Evolutionary conservation across 2,329 filamentous ascomycete genomes (phyloP).

Genomic region (Diaporthe aspalathi): DNA sequence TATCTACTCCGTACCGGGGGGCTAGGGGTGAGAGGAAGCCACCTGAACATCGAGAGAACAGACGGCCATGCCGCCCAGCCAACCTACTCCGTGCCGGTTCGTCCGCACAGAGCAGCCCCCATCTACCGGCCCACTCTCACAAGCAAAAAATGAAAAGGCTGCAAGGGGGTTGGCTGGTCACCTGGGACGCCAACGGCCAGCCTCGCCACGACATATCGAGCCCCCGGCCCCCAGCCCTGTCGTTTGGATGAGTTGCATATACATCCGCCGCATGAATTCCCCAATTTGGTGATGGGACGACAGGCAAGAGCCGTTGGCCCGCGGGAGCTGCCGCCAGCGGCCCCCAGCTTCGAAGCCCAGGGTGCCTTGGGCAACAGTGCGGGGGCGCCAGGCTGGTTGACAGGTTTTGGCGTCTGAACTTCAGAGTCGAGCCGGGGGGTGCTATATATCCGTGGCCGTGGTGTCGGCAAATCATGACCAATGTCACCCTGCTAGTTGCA

Average conservation of each 20-base stretch:
- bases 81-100: conserved; percentile 4
- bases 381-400: neutral
- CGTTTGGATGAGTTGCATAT: neutral
- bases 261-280: conserved; percentile 5
- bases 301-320: neutral
- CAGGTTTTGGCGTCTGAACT: conserved; percentile 21
- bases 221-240: neutral
- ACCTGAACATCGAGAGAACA: neutral
- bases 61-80: neutral
- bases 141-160: neutral
- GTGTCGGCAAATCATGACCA: conserved; percentile 2
- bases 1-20: conserved; percentile 12
- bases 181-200: neutral
- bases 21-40: neutral
- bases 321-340: conserved; percentile 20
- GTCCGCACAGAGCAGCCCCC: neutral
- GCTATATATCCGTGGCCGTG: neutral
- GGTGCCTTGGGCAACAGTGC: neutral
- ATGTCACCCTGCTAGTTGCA: neutral
- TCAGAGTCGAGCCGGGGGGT: neutral
- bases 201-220: neutral
- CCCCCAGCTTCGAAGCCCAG: neutral
- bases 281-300: neutral
- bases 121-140: conserved; percentile 2
- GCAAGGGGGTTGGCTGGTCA: neutral